A percentile compares a stretch with the other conserved stretches of the same genome.
phyloP scores from a whole-genome alignment of 2,329 filamentous ascomycete species.

The Aspergillus fumigatiaffinis region DNA sequence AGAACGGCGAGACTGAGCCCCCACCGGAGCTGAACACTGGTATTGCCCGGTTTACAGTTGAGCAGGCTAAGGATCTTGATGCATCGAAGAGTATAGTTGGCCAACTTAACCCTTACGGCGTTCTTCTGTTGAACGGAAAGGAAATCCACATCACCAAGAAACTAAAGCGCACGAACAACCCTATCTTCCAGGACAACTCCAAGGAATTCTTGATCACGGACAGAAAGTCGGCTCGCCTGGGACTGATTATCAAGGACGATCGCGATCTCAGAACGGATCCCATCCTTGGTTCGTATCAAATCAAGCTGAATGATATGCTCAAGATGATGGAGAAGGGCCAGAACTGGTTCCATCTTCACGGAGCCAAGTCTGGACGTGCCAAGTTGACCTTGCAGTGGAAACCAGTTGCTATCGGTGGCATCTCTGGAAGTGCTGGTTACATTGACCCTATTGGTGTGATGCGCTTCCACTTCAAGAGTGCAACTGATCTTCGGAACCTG shows the following conservation, averaged over 20 bases:
- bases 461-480: constrained; percentile 85
- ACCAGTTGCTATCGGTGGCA: constrained; percentile 80
- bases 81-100: constrained; percentile 88
- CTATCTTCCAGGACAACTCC: constrained; percentile 87
- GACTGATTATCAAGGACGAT: constrained; percentile 92
- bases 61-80: constrained; percentile 95
- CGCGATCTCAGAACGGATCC: constrained; percentile 80
- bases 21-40: constrained; percentile 88
- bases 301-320: constrained; percentile 90
- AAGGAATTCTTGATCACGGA: constrained; percentile 97
- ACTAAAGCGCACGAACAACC: constrained; percentile 94
- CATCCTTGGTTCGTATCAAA: constrained; percentile 85
- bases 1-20: constrained; percentile 74
- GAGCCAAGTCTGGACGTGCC: constrained; percentile 74
- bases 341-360: constrained; percentile 90
- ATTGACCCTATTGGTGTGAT: constrained; percentile 91
- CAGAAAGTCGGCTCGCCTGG: constrained; percentile 82
- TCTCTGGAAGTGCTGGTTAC: constrained; percentile 76
- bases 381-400: constrained; percentile 96
- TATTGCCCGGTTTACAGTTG: constrained; percentile 87
- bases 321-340: constrained; percentile 88
- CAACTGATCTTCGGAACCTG: constrained; percentile 79
- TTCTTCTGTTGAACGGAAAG: constrained; percentile 85
- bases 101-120: constrained; percentile 83
- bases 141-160: constrained; percentile 86